Evolutionary conservation across 176 grass and related monocot species (phyloP), one percentile per base, ranked within the genome.

Genomic region (Raddia guianensis): DNA sequence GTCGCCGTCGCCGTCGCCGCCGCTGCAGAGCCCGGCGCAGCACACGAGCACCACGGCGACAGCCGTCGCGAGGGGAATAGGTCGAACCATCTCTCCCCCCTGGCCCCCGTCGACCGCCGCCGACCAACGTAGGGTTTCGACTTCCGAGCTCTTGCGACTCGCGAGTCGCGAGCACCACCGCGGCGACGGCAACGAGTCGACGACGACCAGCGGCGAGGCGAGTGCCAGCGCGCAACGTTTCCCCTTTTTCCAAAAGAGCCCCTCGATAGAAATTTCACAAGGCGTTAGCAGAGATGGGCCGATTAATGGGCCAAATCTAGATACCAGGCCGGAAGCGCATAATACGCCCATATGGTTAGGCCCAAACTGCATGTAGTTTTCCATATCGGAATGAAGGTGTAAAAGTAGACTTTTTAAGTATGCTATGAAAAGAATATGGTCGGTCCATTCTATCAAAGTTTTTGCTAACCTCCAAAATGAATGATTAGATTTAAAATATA

Each of bases 31-130:
- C 56, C 16, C 78, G 35, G 61, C 60, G 84, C 27, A 55, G 87
- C 87, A 76, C n/a, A 76, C 2, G 42, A 94, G 63, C 53, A 9
- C 35, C 45, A 86, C 7, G 11, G 72, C 13, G 4, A 73, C 19
- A 46, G 5, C 83, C n/a, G 46, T 68, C 68, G 51, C 19, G 2
- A 18, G 46, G 37, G 8, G 8, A 12, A 73, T 40, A 70, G 81
- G 73, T 21, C 78, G 65, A 76, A 4, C 57, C 92, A 89, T 94
- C n/a, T 12, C 56, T 62, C 13, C n/a, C 56, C 54, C 13, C n/a
- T 34, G 0, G 21, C 3, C 6, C 10, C 5, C 20, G 67, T 18
- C 13, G 12, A 61, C 12, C 59, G 6, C 13, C 14, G 11, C 11
- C n/a, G 5, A 76, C 53, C 48, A 58, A 0, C 33, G 51, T 42